Percentiles rank a stretch among this genome's conserved stretches.
Conservation (phyloP, 805 yeast species). For the Metschnikowia lunata region DNA sequence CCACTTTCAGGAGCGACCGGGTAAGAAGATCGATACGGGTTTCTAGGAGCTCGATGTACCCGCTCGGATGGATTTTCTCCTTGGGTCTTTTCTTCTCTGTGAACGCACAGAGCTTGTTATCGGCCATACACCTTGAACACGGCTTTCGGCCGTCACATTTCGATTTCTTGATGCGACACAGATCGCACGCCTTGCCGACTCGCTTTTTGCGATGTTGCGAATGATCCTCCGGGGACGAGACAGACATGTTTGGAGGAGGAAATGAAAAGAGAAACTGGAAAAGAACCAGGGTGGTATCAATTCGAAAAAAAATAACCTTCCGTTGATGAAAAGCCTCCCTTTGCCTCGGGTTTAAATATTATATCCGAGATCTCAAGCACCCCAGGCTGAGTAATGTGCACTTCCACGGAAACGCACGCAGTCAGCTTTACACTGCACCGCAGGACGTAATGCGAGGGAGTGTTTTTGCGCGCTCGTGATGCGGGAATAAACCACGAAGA, state of each 20-base stretch:
- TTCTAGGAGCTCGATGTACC: conserved; percentile 61
- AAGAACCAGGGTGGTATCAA: not conserved
- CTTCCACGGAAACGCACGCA: too few species aligned
- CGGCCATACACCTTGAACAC: conserved; percentile 50
- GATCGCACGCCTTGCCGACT: conserved; percentile 63
- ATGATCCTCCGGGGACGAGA: conserved; percentile 9
- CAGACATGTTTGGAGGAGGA: conserved; percentile 2
- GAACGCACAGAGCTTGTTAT: conserved; percentile 56
- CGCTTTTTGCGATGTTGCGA: conserved; percentile 42
- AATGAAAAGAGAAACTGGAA: not conserved
- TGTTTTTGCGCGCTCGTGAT: too few species aligned
- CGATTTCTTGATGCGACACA: conserved; percentile 58
- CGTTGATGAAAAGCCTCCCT: not conserved
- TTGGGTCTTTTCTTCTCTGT: conserved; percentile 50
- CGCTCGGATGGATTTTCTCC: conserved; percentile 54
- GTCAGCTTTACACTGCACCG: too few species aligned
- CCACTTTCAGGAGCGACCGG: conserved; percentile 43
- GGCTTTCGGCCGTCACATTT: conserved; percentile 63
- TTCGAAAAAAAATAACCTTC: not conserved
- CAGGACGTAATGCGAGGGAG: too few species aligned
- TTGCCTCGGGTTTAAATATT: too few species aligned
- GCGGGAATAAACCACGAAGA: too few species aligned
- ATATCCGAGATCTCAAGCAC: too few species aligned
- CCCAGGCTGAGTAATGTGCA: too few species aligned
- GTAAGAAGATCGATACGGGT: conserved; percentile 51